Conservation (phyloP, 352 stramenopile species). For the Phytophthora pini region DNA sequence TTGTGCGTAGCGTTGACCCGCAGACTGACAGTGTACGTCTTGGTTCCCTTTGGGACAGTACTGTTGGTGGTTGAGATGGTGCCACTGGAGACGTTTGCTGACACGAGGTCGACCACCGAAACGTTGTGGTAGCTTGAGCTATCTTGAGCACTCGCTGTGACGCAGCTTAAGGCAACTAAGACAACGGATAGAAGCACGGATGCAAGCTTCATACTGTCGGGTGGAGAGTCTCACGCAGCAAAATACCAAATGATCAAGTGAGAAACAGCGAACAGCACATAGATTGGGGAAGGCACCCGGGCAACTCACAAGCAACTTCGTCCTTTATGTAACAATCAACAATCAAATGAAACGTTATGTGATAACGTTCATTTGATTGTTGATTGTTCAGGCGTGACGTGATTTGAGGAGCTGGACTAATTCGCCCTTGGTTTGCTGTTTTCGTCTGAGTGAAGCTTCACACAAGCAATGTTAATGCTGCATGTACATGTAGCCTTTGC, state of each 20-base stretch:
- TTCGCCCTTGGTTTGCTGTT: not conserved
- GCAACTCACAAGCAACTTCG: no score
- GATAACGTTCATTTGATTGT: not conserved
- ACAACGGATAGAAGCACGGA: not conserved
- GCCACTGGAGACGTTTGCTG: conserved; percentile 40
- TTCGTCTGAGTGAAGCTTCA: no score
- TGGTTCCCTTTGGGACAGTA: conserved; percentile 38
- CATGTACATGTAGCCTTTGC: not conserved
- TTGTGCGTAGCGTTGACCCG: conserved; percentile 12
- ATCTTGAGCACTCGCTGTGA: conserved; percentile 7
- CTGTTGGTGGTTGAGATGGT: conserved; percentile 18
- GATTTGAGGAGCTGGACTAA: not conserved
- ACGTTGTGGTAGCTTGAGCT: conserved; percentile 11
- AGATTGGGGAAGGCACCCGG: no score
- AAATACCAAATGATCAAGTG: conserved; percentile 17
- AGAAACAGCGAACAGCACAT: not conserved
- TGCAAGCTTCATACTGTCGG: conserved; percentile 8
- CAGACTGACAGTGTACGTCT: conserved; percentile 39
- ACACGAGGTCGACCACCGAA: conserved; percentile 3
- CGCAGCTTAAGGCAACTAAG: not conserved
- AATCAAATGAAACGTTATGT: no score
- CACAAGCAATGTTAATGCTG: not conserved
- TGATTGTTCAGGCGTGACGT: not conserved
- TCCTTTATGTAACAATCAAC: no score
- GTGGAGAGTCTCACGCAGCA: not conserved